A percentile compares a stretch with the other conserved stretches of the same genome.
These are phyloP conservation scores for Catenaria anguillulae DNA, from an alignment of 371 early-diverging fungal genomes.

Conservation along the genomic window DNA sequence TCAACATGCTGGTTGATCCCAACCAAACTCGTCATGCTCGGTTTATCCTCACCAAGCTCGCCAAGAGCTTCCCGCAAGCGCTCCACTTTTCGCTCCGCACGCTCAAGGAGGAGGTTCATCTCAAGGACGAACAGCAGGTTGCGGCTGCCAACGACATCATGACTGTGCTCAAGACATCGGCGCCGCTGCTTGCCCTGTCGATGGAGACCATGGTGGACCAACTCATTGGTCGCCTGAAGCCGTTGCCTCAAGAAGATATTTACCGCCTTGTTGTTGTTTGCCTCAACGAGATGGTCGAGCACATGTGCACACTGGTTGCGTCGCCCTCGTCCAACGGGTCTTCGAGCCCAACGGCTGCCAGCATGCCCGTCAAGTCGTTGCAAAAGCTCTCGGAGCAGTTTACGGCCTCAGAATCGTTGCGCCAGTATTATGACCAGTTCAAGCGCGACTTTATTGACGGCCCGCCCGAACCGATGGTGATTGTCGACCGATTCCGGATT, in stretches of 20 bases:
- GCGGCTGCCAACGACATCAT: too few relatives aligned
- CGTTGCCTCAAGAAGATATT: slow-evolving; percentile 87
- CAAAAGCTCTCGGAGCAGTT: background rate
- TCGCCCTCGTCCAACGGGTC: background rate
- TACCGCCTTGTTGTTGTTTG: slow-evolving; percentile 74
- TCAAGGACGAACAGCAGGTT: slow-evolving; percentile 55
- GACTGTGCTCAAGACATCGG: slow-evolving; percentile 92
- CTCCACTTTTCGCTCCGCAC: slow-evolving; percentile 88
- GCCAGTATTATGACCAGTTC: slow-evolving; percentile 53
- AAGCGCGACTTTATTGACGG: slow-evolving; percentile 64
- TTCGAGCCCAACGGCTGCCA: background rate
- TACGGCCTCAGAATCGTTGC: background rate
- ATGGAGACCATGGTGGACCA: slow-evolving; percentile 97
- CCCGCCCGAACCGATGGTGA: slow-evolving; percentile 60
- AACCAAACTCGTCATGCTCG: slow-evolving; percentile 67
- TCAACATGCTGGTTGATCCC: slow-evolving; percentile 49
- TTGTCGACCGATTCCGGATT: slow-evolving; percentile 54
- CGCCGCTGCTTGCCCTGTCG: slow-evolving; percentile 79
- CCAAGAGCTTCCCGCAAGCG: slow-evolving; percentile 90
- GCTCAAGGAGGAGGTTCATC: slow-evolving; percentile 58
- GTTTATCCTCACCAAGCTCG: slow-evolving; percentile 73
- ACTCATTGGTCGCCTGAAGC: slow-evolving; percentile 77
- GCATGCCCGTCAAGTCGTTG: background rate
- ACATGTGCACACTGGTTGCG: background rate
- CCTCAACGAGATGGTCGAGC: slow-evolving; percentile 4